A percentile compares a stretch with the other conserved stretches of the same genome.
Evolutionary conservation across 208 protist species (phyloP).

Genomic region (Tritrichomonas foetus): DNA sequence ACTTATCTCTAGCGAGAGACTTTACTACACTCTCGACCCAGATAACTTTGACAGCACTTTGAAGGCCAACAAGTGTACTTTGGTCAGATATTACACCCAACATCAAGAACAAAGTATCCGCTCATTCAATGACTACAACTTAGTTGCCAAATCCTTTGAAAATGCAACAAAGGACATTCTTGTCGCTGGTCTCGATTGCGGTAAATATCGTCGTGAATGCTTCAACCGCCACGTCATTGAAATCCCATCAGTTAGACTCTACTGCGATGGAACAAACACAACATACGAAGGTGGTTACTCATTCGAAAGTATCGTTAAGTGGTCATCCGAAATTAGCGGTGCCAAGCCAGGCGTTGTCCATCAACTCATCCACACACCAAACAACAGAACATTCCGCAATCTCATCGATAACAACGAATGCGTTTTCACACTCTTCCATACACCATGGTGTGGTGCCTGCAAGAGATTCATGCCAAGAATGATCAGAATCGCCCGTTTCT

Average conservation of each 20-base stretch:
- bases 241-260: neutral
- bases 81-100: neutral
- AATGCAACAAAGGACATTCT: neutral
- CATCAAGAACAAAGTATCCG: slow-evolving; percentile 1
- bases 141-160: neutral
- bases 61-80: neutral
- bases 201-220: neutral
- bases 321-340: neutral
- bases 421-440: neutral
- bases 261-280: neutral
- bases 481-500: neutral
- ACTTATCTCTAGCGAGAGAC: too few species aligned
- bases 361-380: neutral
- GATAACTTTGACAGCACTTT: neutral
- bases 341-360: neutral
- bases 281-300: neutral
- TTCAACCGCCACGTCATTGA: neutral
- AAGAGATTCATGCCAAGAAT: neutral
- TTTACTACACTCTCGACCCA: neutral
- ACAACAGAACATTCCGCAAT: neutral
- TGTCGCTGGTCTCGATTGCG: slow-evolving; percentile 30
- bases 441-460: neutral
- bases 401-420: neutral
- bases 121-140: neutral
- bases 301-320: neutral